Base-by-base conservation (phyloP, 306 rosid genomes). In the Lagenaria siceraria region DNA sequence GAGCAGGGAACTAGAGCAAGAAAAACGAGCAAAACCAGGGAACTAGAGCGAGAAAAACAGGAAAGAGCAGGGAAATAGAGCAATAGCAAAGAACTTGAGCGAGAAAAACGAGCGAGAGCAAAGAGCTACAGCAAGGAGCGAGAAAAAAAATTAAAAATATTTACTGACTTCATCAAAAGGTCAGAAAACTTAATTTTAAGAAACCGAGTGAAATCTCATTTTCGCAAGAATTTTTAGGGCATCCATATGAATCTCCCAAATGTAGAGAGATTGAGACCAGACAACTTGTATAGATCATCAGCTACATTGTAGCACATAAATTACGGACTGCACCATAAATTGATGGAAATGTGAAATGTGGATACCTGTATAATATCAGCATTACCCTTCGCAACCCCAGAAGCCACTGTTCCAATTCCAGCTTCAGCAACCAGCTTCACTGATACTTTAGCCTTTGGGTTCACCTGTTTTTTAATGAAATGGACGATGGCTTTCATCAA, bases 371-470 rank as follows among this genome's bases (percentile, higher is more conserved):
- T 90, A 76, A 95, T 49, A 87, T 95, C 99, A 74, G 99, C 99
- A 86, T 95, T 92, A 78, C 96, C 99, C 96, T 95, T 95, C 3
- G 99, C 94, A 79, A 95, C 99, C 80, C 97, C 97, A 78, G 99
- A 95, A 85, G 99, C 99, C 82, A 95, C 99, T 52, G 99, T 95
- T 48, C 99, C 99, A 75, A 95, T 95, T 85, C 99, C 99, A 81
- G 99, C 97, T 89, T 95, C 97, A 64, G 98, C 96, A 66, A 93
- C 98, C 85, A 93, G 91, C 84, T 95, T 95, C 29, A 95, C 97
- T 0, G 99, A 95, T 78, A 95, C 99, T 88, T 95, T 95, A 74
- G 99, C 99, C 80, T 74, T 95, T 29, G 97, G 97, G 77, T 95
- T 95, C 78, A 95, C 97, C 99, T 95, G 81, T 84, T 84, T 82